A percentile compares a stretch with the other conserved stretches of the same genome.
Evolutionary conservation across 768 basidiomycete genomes (phyloP).

Genomic region (Cystobasidiopsis lactophilus): DNA sequence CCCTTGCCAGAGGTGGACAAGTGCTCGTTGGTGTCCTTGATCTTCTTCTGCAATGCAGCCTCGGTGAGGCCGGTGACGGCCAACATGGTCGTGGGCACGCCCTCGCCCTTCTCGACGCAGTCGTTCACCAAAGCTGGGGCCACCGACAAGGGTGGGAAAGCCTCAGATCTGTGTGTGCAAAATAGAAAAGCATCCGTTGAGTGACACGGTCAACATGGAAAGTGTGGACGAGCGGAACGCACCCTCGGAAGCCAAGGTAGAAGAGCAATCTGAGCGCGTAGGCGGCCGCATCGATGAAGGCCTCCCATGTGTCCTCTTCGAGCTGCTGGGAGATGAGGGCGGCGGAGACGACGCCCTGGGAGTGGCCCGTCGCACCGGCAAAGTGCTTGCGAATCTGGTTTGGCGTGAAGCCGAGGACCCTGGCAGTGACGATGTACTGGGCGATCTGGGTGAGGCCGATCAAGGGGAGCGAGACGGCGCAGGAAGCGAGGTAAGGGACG

Average conservation of each 20-base stretch:
- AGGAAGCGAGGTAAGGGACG: constrained; percentile 64
- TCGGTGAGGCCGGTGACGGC: constrained; percentile 60
- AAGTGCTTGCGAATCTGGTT: constrained; percentile 48
- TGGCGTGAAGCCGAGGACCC: constrained; percentile 34
- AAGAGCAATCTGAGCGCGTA: constrained; percentile 84
- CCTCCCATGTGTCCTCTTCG: constrained; percentile 27
- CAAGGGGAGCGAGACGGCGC: constrained; percentile 82
- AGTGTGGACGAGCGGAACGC: background rate
- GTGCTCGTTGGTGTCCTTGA: constrained; percentile 68
- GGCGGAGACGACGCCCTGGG: constrained; percentile 91
- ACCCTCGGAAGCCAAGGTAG: constrained; percentile 51
- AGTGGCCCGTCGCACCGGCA: constrained; percentile 82
- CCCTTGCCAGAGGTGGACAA: constrained; percentile 32
- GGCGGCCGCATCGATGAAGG: constrained; percentile 48
- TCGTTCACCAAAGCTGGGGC: constrained; percentile 74
- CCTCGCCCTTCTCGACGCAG: constrained; percentile 76
- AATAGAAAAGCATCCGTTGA: background rate
- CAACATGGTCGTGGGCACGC: constrained; percentile 79
- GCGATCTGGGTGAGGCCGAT: constrained; percentile 89
- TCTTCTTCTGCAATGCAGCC: constrained; percentile 48
- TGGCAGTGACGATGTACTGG: constrained; percentile 68
- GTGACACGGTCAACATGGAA: background rate
- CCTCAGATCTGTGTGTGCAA: constrained; percentile 18
- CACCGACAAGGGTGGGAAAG: constrained; percentile 75
- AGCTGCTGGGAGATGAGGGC: constrained; percentile 57